These are phyloP conservation scores for Nicotiana benthamiana DNA, from an alignment of 257 asterid genomes.

Conservation along the genomic window DNA sequence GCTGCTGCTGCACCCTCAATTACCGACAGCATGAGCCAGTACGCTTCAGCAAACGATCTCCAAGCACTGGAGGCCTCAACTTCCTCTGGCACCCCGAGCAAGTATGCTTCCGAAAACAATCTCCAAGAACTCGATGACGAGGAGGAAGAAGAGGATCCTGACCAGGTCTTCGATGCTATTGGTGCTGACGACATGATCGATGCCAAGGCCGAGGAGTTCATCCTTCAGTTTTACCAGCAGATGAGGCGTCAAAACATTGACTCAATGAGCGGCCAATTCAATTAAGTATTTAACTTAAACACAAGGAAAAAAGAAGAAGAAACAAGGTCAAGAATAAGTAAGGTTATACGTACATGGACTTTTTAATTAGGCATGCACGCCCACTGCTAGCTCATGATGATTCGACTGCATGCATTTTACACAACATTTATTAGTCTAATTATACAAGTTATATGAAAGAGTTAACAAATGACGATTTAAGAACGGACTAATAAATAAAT, in stretches of 20 bases:
- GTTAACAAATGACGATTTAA: background rate
- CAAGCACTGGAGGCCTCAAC: constrained; percentile 37
- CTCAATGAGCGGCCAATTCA: constrained; percentile 3
- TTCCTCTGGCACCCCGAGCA: constrained; percentile 35
- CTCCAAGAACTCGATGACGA: constrained; percentile 43
- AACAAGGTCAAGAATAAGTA: background rate
- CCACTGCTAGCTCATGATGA: background rate
- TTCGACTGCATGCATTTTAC: background rate
- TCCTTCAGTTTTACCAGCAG: constrained; percentile 52
- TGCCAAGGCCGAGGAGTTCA: constrained; percentile 55
- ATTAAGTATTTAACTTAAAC: background rate
- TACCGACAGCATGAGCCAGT: constrained; percentile 37
- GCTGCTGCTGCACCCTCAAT: constrained; percentile 4
- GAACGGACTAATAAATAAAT: background rate
- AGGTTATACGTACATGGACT: background rate
- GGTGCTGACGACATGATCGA: constrained; percentile 57
- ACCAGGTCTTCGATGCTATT: constrained; percentile 49
- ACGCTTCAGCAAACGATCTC: constrained; percentile 46
- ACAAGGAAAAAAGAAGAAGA: background rate
- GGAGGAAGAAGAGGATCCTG: constrained; percentile 35
- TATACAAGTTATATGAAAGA: background rate
- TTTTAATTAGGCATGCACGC: background rate
- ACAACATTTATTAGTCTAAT: background rate
- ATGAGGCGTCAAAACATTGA: constrained; percentile 30
- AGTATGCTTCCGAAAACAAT: constrained; percentile 41